phyloP scores from a whole-genome alignment of 164 flowering plant genomes.

The Protea cynaroides region DNA sequence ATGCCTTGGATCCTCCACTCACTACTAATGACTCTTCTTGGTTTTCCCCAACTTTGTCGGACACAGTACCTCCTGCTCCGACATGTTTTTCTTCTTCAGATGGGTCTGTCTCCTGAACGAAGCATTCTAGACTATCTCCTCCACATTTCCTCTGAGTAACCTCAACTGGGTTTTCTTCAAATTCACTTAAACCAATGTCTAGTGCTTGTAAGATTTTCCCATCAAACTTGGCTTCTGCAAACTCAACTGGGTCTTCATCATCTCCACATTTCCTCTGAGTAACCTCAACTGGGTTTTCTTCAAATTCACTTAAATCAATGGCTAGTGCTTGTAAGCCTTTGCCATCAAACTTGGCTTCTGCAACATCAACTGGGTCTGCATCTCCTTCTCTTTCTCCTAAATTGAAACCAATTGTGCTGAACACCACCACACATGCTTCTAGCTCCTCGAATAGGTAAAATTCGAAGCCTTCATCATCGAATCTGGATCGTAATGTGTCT shows the following conservation, averaged over 20 bases:
- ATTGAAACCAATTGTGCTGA: neutral
- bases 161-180: constrained; percentile 14
- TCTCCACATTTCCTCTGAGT: constrained; percentile 1
- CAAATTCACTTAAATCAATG: neutral
- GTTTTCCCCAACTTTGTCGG: constrained; percentile 23
- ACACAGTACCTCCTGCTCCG: constrained; percentile 21
- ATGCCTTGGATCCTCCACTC: constrained; percentile 27
- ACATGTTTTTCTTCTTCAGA: constrained; percentile 25
- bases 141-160: neutral
- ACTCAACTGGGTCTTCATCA: constrained; percentile 16
- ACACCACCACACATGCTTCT: constrained; percentile 9
- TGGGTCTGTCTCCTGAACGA: constrained; percentile 16
- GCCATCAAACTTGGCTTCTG: neutral
- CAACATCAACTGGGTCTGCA: neutral
- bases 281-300: neutral
- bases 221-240: constrained; percentile 23
- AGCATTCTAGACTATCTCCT: constrained; percentile 16
- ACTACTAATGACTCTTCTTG: constrained; percentile 1
- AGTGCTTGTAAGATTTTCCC: too few species aligned
- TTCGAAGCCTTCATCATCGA: constrained; percentile 16
- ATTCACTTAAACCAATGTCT: too few species aligned
- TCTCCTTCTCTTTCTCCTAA: constrained; percentile 3
- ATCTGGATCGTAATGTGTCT: constrained; percentile 14
- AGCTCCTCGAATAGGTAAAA: constrained; percentile 13
- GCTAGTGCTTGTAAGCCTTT: neutral